Base-by-base conservation (phyloP, 225 moss, liverwort and hornwort genomes). In the Sphagnum tenellum region DNA sequence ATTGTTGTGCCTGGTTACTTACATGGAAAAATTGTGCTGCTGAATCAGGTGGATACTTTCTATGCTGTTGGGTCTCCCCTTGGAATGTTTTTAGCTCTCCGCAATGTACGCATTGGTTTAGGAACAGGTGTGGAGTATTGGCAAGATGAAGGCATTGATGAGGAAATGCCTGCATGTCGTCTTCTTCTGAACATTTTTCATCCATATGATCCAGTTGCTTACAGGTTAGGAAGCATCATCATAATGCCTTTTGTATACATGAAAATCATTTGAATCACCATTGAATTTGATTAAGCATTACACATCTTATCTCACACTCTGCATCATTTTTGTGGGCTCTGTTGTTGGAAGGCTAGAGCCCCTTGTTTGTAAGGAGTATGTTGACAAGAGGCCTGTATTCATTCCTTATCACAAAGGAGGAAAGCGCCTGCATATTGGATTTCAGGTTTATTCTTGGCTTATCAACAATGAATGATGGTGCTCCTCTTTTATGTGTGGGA, bases 391-490 rank as follows among this genome's bases (percentile, higher is more conserved):
- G 64, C 98, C 98, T 59, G 79, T 80, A 13, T 90, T 98, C 71
- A 79, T 98, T 44, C 98, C 98, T 47, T 98, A 98, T 80, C 98
- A 98, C 56, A 98, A 81, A 72, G 98, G 98, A 74, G 98, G 98
- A 62, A 98, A 86, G 79, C 90, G 98, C 53, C 78, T 93, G 74
- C 98, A 98, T 74, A 98, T 98, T 67, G 93, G 98, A 47, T 74
- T 90, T 64, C 98, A 98, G 98, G 98, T 98, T 71, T 45, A 5
- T 55, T 47, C 45, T 11, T 68, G 50, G 46, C 60, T 7, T 65
- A 7, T 59, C 4, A 50, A 12, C 57, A 46, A 51, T 12, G 50
- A 13, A 58, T 58, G 57, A 58, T 44, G 53, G 53, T 53, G 10
- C 10, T 53, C 53, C 53, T 53, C 10, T 53, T 53, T 10, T 53